Evolutionary conservation across 805 yeast species (phyloP).

Genomic region (Yarrowia hollandica): DNA sequence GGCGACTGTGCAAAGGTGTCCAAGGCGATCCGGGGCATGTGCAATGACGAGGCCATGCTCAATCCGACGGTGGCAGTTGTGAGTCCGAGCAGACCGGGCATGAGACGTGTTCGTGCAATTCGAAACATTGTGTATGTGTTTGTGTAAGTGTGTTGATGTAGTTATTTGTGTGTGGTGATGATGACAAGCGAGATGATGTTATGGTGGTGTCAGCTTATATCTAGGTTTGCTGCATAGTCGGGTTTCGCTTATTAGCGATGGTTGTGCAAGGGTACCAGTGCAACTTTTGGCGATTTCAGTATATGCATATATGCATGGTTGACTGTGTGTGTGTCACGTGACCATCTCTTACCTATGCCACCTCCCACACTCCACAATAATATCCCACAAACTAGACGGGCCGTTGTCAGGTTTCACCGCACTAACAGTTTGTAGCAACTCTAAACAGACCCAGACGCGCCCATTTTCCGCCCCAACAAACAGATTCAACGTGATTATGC

Average conservation of each 20-base stretch:
- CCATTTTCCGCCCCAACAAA: constrained; percentile 8
- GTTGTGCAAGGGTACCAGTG: too few species aligned
- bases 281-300: too few species aligned
- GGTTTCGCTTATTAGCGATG: too few species aligned
- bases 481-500: constrained; percentile 3
- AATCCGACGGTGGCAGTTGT: constrained; percentile 11
- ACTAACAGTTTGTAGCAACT: not conserved
- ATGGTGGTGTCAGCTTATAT: too few species aligned
- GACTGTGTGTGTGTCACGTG: too few species aligned
- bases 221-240: constrained; percentile 17
- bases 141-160: not conserved
- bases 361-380: too few species aligned
- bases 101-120: constrained; percentile 9
- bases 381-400: too few species aligned
- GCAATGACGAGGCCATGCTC: constrained; percentile 1
- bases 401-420: too few species aligned
- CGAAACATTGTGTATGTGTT: not conserved
- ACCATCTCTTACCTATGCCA: too few species aligned
- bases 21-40: constrained; percentile 5
- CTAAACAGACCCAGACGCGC: not conserved
- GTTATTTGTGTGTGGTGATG: too few species aligned
- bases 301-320: too few species aligned
- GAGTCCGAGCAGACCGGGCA: constrained; percentile 17
- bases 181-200: not conserved
- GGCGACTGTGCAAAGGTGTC: not conserved